Evolutionary conservation across 352 stramenopile species (phyloP), one percentile per base, ranked within the genome.

Genomic region (Globisporangium irregulare): DNA sequence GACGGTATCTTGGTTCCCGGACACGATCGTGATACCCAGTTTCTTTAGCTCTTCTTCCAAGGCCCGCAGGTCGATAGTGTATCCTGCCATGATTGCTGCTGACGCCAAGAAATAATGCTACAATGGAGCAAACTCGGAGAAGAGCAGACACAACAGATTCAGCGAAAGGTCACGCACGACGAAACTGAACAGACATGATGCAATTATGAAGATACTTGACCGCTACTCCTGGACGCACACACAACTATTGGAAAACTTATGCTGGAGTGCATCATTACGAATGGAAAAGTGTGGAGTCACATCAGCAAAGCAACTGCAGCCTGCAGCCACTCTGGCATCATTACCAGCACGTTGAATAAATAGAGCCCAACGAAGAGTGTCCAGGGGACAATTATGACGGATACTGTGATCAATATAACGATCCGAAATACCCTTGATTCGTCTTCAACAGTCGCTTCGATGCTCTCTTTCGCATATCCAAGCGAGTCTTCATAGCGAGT

Each of bases 11-110:
- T 93, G 85, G 18, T 77, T 82, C 32, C 85, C 82, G 0, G 84
- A 93, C 14, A 93, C 78, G 63, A 96, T 82, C 25, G 41, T 77
- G 53, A 94, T 88, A 0, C 85, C 88, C 14, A 94, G 72, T 65
- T 89, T 91, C 64, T 92, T 90, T 22, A 96, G 80, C 77, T 93
- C 84, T 58, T 93, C 81, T 66, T 96, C 85, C 36, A 96, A 68
- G 8, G 66, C 68, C 24, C 74, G 78, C 22, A 91, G 66, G 63
- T 92, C 79, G 62, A 84, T 75, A 24, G 71, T 22, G 22, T 9
- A n/a, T 25, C 46, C 46, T 29, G 38, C 24, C 25, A 63, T 15
- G 36, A 18, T 54, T 12, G 20, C n/a, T 43, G 27, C 34, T 63
- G 20, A 9, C 36, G 36, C 27, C n/a, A 55, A 18, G 38, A 27